Base-by-base conservation (phyloP, 2,329 filamentous ascomycete species). In the Ambrosiella xylebori region DNA sequence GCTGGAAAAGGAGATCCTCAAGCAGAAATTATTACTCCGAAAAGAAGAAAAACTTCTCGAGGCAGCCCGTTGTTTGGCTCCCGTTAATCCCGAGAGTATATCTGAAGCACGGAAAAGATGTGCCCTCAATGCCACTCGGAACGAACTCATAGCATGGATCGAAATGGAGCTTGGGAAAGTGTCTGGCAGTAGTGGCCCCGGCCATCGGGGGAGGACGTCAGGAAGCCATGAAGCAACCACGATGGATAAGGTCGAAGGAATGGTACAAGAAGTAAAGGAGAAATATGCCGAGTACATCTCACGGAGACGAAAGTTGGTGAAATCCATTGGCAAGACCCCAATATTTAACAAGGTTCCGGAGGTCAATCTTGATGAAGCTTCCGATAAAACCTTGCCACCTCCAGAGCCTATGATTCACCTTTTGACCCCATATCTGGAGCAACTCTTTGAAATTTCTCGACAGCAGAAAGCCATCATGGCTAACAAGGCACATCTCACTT, bases 111-210 rank as follows among this genome's bases (percentile, higher is more conserved):
- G 70, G 13, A 78, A 76, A 61, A 63, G 80, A 2, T 70, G 73
- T 53, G 81, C 81, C 12, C 68, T 85, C 8, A 74, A 73, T 47
- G 69, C 69, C 7, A 78, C 81, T 9, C 74, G 82, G 13, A 75
- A 76, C 56, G 77, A 79, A 61, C 72, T 85, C 55, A 84, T 85
- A 60, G 72, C 68, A 59, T 85, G 81, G 81, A 82, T 85, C 59
- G 81, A 85, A 66, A 70, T 69, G 4, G 82, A 84, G 65, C 68
- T 85, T 19, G 53, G 60, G 60, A 39, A 59, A 65, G 53, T 53
- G 3, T 55, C 56, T 3, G 35, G 52, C 7, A 36, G 17, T 35
- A 37, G 41, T 12, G 39, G 35, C 17, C 17, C 27, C 12, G 54
- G 41, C 12, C 50, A 54, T 15, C n/a, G 38, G 6, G 15, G 56